A percentile compares a stretch with the other conserved stretches of the same genome.
phyloP scores from a whole-genome alignment of 2,329 filamentous ascomycete genomes.

The Monilinia laxa region DNA sequence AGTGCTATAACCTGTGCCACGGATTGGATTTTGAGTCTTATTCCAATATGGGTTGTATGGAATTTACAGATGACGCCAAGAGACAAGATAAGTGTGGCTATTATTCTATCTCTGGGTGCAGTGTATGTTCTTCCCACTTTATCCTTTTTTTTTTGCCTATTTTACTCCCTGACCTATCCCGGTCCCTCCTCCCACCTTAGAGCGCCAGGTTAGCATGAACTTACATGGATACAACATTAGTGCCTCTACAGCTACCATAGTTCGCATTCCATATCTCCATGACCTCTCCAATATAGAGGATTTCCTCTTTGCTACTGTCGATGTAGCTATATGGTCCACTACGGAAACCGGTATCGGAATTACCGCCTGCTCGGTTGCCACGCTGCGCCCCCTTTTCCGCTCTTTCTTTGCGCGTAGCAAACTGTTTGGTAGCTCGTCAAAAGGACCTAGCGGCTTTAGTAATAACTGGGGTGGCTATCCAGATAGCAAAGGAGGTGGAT shows the following conservation, averaged over 20 bases:
- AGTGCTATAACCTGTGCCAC: constrained; percentile 44
- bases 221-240: constrained; percentile 25
- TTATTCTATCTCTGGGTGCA: constrained; percentile 40
- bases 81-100: constrained; percentile 42
- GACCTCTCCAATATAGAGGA: constrained; percentile 42
- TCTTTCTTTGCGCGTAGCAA: constrained; percentile 28
- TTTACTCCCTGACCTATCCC: background rate
- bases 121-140: constrained; percentile 38
- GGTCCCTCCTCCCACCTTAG: too few species aligned
- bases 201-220: background rate
- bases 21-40: constrained; percentile 45
- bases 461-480: background rate
- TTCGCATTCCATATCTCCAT: constrained; percentile 46
- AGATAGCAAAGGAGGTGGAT: background rate
- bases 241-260: constrained; percentile 45
- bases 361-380: constrained; percentile 44
- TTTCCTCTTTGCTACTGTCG: constrained; percentile 44
- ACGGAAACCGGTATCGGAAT: constrained; percentile 45
- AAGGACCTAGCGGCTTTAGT: background rate
- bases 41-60: constrained; percentile 46
- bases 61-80: constrained; percentile 44
- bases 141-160: background rate
- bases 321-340: constrained; percentile 47
- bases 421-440: constrained; percentile 6
- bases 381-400: constrained; percentile 43